Conservation (phyloP, 2,329 filamentous ascomycete genomes). For the Aureobasidium sp. region DNA sequence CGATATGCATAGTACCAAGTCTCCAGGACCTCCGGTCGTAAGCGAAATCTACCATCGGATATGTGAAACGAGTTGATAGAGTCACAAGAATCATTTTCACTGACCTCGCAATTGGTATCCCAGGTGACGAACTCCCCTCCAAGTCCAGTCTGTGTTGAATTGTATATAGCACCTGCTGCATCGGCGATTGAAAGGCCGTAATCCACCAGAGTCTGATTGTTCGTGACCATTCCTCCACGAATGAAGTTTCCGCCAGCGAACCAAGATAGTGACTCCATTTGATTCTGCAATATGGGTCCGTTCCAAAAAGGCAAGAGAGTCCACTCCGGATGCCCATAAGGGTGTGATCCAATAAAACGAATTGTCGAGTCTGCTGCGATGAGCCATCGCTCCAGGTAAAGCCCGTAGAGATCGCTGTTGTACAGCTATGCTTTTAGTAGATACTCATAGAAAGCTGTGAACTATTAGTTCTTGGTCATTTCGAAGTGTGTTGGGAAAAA, state of each 20-base stretch:
- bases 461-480: slow-evolving; percentile 5
- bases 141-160: slow-evolving; percentile 19
- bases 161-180: slow-evolving; percentile 18
- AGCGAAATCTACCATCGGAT: slow-evolving; percentile 14
- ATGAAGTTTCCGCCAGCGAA: slow-evolving; percentile 28
- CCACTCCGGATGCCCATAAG: slow-evolving; percentile 23
- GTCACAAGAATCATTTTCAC: slow-evolving; percentile 12
- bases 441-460: slow-evolving; percentile 25
- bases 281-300: slow-evolving; percentile 15
- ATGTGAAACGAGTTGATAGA: slow-evolving; percentile 14
- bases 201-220: slow-evolving; percentile 20
- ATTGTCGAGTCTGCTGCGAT: slow-evolving; percentile 25
- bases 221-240: slow-evolving; percentile 23
- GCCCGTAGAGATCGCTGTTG: slow-evolving; percentile 19
- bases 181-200: slow-evolving; percentile 24
- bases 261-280: slow-evolving; percentile 23
- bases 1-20: slow-evolving; percentile 26
- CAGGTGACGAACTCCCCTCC: slow-evolving; percentile 23
- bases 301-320: slow-evolving; percentile 23
- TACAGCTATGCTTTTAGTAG: slow-evolving; percentile 28
- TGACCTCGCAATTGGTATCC: slow-evolving; percentile 16
- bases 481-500: background rate
- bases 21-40: slow-evolving; percentile 25
- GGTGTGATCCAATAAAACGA: slow-evolving; percentile 21
- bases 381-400: slow-evolving; percentile 23